phyloP scores from a whole-genome alignment of 768 basidiomycete genomes.

The Mycena alexandri region DNA sequence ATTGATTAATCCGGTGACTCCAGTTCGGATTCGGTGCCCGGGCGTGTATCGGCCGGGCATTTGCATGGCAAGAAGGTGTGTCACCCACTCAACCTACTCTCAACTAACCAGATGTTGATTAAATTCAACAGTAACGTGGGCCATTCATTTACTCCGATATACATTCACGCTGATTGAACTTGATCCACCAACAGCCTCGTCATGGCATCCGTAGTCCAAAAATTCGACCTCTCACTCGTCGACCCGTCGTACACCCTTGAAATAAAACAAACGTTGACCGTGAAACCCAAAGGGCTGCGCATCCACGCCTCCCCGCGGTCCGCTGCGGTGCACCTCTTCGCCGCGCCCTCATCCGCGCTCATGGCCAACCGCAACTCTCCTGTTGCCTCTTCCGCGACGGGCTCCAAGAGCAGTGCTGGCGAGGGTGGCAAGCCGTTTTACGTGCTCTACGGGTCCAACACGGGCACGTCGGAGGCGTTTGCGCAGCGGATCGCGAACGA shows the following conservation, averaged over 20 bases:
- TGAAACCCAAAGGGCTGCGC: constrained; percentile 59
- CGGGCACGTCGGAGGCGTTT: constrained; percentile 63
- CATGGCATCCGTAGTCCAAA: constrained; percentile 56
- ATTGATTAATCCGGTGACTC: constrained; percentile 32
- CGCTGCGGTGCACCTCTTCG: constrained; percentile 33
- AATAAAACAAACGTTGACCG: constrained; percentile 59
- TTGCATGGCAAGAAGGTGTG: constrained; percentile 61
- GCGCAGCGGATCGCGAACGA: constrained; percentile 58
- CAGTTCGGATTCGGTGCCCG: constrained; percentile 41
- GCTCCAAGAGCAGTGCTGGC: not conserved
- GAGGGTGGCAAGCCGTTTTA: constrained; percentile 46
- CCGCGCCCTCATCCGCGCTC: constrained; percentile 37
- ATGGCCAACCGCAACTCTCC: constrained; percentile 17
- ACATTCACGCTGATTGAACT: too few relatives aligned
- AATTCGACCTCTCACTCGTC: constrained; percentile 58
- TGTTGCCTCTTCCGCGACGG: not conserved
- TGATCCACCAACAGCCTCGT: constrained; percentile 44
- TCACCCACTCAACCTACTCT: not conserved
- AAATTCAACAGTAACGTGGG: too few relatives aligned
- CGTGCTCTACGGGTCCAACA: constrained; percentile 61
- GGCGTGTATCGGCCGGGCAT: constrained; percentile 54
- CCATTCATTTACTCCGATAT: too few relatives aligned
- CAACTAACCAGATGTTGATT: too few relatives aligned
- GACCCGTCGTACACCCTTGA: constrained; percentile 59
- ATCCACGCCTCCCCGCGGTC: constrained; percentile 55